These are phyloP conservation scores for Lactarius sanguifluus DNA, from an alignment of 768 basidiomycete species.

Conservation along the genomic window DNA sequence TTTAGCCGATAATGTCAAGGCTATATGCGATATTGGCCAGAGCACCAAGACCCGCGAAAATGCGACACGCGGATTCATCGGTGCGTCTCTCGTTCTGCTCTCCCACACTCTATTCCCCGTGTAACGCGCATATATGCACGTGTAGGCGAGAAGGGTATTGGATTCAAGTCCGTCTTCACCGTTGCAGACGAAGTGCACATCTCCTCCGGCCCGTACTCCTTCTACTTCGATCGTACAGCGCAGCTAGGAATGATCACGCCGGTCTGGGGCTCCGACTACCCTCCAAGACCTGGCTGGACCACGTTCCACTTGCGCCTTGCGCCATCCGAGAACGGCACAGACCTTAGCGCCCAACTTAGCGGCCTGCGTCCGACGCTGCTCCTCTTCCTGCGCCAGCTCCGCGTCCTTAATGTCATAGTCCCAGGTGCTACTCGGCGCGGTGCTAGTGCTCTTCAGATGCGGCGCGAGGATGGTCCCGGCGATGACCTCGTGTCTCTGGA, in stretches of 20 bases:
- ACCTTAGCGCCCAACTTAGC: slow-evolving; percentile 25
- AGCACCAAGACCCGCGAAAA: slow-evolving; percentile 32
- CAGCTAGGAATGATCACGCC: slow-evolving; percentile 34
- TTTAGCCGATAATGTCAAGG: slow-evolving; percentile 28
- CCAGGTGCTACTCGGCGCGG: neutral
- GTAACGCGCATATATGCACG: slow-evolving; percentile 2
- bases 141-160: slow-evolving; percentile 36
- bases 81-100: neutral
- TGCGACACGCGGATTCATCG: slow-evolving; percentile 24
- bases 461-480: slow-evolving; percentile 13
- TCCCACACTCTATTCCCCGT: neutral
- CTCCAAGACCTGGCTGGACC: slow-evolving; percentile 29
- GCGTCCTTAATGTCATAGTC: slow-evolving; percentile 24
- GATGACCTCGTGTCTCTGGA: slow-evolving; percentile 12
- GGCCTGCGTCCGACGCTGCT: slow-evolving; percentile 30
- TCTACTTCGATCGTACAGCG: slow-evolving; percentile 29
- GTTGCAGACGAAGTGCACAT: slow-evolving; percentile 32
- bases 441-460: slow-evolving; percentile 4
- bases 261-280: slow-evolving; percentile 7
- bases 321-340: slow-evolving; percentile 13
- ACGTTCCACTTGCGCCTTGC: slow-evolving; percentile 30
- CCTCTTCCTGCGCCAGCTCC: slow-evolving; percentile 32
- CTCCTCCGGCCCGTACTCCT: slow-evolving; percentile 30
- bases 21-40: slow-evolving; percentile 33
- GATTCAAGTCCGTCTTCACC: slow-evolving; percentile 37